A percentile compares a stretch with the other conserved stretches of the same genome.
These are phyloP conservation scores for Capsicum rhomboideum DNA, from an alignment of 257 asterid genomes.

Conservation along the genomic window DNA sequence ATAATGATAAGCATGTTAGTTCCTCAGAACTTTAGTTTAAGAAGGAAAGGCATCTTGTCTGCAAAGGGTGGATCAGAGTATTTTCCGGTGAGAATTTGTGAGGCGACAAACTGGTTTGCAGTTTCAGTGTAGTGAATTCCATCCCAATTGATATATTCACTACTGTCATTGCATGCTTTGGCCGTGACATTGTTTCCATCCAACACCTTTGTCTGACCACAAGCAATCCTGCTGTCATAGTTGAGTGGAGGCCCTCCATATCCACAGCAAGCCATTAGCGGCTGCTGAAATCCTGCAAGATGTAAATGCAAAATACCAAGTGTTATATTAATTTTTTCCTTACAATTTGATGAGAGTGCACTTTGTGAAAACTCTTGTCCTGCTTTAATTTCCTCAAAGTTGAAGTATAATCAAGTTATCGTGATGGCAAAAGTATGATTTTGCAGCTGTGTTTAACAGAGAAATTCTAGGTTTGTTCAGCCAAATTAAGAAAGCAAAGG, in stretches of 20 bases:
- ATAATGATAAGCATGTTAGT: neutral
- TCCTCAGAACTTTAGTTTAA: slow-evolving; percentile 54
- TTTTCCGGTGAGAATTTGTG: slow-evolving; percentile 80
- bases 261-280: slow-evolving; percentile 89
- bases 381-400: neutral
- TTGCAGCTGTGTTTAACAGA: neutral
- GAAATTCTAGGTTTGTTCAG: neutral
- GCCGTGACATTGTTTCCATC: slow-evolving; percentile 70
- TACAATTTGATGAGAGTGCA: neutral
- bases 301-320: neutral
- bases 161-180: slow-evolving; percentile 70
- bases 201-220: slow-evolving; percentile 74
- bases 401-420: neutral
- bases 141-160: slow-evolving; percentile 84
- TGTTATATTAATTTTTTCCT: neutral
- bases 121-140: slow-evolving; percentile 95
- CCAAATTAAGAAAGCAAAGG: neutral
- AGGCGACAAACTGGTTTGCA: slow-evolving; percentile 69
- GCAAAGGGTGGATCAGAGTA: slow-evolving; percentile 79
- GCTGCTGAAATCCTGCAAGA: slow-evolving; percentile 77
- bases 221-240: slow-evolving; percentile 64
- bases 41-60: slow-evolving; percentile 72
- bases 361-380: neutral
- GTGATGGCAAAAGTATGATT: neutral
- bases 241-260: slow-evolving; percentile 92